Evolutionary conservation across 2,329 filamentous ascomycete genomes (phyloP).

Genomic region (Trichoderma aggressivum): DNA sequence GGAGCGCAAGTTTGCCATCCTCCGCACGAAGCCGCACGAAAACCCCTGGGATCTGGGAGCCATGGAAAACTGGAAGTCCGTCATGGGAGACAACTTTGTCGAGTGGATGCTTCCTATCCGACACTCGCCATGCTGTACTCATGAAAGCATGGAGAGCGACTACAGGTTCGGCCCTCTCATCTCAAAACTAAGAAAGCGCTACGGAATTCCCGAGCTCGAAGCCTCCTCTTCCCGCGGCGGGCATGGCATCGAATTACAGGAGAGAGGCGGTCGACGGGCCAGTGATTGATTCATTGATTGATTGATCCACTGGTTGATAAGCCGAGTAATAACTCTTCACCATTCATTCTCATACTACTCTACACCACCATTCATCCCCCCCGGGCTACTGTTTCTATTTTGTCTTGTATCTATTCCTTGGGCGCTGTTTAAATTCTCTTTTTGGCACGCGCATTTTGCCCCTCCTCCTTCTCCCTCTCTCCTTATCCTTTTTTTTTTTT

Average conservation of each 20-base stretch:
- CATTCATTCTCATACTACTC: background rate
- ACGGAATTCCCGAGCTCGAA: conserved; percentile 25
- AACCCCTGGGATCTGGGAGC: conserved; percentile 82
- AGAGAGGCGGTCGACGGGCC: background rate
- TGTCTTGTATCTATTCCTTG: background rate
- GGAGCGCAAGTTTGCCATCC: conserved; percentile 71
- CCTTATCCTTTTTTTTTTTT: background rate
- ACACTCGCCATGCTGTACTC: conserved; percentile 69
- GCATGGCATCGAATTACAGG: conserved; percentile 14
- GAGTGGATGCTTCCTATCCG: conserved; percentile 82
- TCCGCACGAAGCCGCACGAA: conserved; percentile 68
- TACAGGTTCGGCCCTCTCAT: conserved; percentile 66
- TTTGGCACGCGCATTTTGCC: background rate
- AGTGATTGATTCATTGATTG: background rate
- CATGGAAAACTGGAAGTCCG: conserved; percentile 67
- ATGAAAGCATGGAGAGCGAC: conserved; percentile 62
- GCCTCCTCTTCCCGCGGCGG: background rate
- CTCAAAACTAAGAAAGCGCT: conserved; percentile 48
- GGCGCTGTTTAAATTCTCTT: background rate
- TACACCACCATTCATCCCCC: background rate
- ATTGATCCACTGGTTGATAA: background rate
- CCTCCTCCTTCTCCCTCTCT: background rate
- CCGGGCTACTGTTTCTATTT: background rate
- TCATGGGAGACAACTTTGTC: conserved; percentile 69
- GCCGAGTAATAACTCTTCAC: background rate